Conservation (phyloP, 306 rosid genomes). For the Trifolium fragiferum region DNA sequence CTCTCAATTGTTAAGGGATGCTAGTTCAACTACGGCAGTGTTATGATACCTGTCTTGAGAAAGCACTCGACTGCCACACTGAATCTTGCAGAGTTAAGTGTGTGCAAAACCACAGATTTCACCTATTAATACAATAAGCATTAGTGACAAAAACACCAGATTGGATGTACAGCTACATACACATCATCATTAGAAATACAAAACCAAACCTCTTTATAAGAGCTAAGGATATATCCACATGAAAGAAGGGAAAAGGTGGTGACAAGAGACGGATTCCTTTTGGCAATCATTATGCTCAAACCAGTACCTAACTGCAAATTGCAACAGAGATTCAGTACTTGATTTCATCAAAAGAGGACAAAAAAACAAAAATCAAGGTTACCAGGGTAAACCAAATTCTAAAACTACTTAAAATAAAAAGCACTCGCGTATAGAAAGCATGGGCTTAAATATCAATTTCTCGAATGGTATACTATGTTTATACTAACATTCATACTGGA, state of each 20-base stretch:
- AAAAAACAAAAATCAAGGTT: not conserved
- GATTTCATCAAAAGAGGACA: slow-evolving; percentile 9
- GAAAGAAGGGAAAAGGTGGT: slow-evolving; percentile 90
- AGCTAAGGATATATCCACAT: slow-evolving; percentile 89
- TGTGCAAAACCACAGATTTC: slow-evolving; percentile 91
- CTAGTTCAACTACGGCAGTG: slow-evolving; percentile 37
- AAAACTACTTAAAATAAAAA: slow-evolving; percentile 14
- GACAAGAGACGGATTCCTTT: slow-evolving; percentile 82
- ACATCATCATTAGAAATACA: slow-evolving; percentile 30
- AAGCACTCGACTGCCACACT: slow-evolving; percentile 86
- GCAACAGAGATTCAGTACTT: slow-evolving; percentile 34
- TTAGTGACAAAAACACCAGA: slow-evolving; percentile 36
- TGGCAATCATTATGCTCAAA: slow-evolving; percentile 80
- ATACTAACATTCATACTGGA: not conserved
- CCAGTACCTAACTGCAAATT: slow-evolving; percentile 94
- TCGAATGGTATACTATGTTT: not conserved
- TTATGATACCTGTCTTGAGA: slow-evolving; percentile 75
- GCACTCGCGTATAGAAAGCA: slow-evolving; percentile 11
- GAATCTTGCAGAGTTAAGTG: slow-evolving; percentile 92
- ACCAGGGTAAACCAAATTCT: not conserved
- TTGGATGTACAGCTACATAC: slow-evolving; percentile 33
- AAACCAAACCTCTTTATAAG: slow-evolving; percentile 84
- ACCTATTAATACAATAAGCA: slow-evolving; percentile 59
- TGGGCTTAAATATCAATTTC: not conserved
- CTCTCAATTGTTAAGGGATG: slow-evolving; percentile 3